Evolutionary conservation across 805 yeast genomes (phyloP).

Genomic region (Metschnikowia kunwiensis): DNA sequence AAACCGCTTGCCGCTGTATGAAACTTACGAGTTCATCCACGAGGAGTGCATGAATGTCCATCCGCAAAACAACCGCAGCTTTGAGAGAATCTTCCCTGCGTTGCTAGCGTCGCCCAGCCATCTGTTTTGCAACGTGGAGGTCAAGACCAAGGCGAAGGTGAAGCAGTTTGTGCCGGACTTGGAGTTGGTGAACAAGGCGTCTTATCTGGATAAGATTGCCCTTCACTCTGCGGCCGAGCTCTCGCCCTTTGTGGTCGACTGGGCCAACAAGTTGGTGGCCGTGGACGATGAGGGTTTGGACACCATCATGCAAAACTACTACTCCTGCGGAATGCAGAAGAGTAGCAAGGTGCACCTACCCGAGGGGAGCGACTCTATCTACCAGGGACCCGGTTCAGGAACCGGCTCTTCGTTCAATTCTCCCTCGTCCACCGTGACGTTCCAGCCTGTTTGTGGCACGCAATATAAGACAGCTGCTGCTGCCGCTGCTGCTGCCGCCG

Average conservation of each 20-base stretch:
- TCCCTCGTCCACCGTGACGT: too few species aligned
- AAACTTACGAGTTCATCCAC: slow-evolving; percentile 20
- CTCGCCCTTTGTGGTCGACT: slow-evolving; percentile 48
- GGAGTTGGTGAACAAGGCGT: slow-evolving; percentile 14
- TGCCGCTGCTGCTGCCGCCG: slow-evolving; percentile 11
- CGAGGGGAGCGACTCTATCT: slow-evolving; percentile 11
- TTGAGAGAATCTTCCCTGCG: slow-evolving; percentile 21
- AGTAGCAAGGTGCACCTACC: slow-evolving; percentile 16
- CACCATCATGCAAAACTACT: slow-evolving; percentile 41
- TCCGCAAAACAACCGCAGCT: slow-evolving; percentile 20
- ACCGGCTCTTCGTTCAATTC: slow-evolving; percentile 6
- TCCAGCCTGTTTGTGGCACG: too few species aligned
- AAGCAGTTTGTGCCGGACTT: slow-evolving; percentile 21
- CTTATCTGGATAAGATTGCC: slow-evolving; percentile 14
- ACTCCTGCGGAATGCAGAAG: slow-evolving; percentile 19
- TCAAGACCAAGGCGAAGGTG: slow-evolving; percentile 15
- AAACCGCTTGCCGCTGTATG: slow-evolving; percentile 20
- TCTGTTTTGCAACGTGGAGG: slow-evolving; percentile 18
- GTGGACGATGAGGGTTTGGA: slow-evolving; percentile 43
- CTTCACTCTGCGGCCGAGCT: slow-evolving; percentile 14
- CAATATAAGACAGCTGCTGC: slow-evolving; percentile 1
- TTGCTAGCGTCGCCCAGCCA: slow-evolving; percentile 18
- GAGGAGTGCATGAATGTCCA: slow-evolving; percentile 21
- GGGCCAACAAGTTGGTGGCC: slow-evolving; percentile 58
- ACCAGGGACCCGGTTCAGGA: slow-evolving; percentile 3